phyloP scores from a whole-genome alignment of 2,329 filamentous ascomycete species.

The Aspergillus viridinutans region DNA sequence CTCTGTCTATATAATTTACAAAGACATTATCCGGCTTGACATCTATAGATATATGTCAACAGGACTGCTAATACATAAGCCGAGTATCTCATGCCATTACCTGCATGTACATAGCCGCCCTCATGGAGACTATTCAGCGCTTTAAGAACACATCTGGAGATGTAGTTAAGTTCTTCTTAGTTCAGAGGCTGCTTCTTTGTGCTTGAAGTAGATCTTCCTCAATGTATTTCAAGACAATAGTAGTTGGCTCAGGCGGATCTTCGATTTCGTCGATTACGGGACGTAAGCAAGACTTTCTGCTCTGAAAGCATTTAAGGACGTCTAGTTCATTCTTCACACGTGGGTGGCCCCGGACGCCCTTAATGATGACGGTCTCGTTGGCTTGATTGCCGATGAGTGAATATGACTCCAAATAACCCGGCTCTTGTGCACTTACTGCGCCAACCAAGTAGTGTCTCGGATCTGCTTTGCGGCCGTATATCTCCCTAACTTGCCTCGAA shows the following conservation, averaged over 20 bases:
- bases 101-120: constrained; percentile 12
- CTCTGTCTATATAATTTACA: constrained; percentile 13
- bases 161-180: constrained; percentile 6
- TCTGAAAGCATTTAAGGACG: constrained; percentile 22
- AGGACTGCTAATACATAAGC: neutral
- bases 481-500: neutral
- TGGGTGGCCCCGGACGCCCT: constrained; percentile 16
- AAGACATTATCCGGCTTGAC: constrained; percentile 18
- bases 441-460: neutral
- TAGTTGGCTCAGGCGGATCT: constrained; percentile 10
- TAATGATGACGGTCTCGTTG: constrained; percentile 11
- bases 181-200: neutral
- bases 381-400: constrained; percentile 6
- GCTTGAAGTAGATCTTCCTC: constrained; percentile 2
- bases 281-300: constrained; percentile 11
- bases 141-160: constrained; percentile 9
- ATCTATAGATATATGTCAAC: constrained; percentile 5
- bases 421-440: neutral
- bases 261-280: constrained; percentile 21
- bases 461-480: neutral
- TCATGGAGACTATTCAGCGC: constrained; percentile 9
- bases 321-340: constrained; percentile 23
- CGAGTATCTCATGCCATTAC: neutral
- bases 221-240: neutral
- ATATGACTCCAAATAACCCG: neutral